Conservation (phyloP, 2,329 filamentous ascomycete species). For the Curvularia eragrostidis region DNA sequence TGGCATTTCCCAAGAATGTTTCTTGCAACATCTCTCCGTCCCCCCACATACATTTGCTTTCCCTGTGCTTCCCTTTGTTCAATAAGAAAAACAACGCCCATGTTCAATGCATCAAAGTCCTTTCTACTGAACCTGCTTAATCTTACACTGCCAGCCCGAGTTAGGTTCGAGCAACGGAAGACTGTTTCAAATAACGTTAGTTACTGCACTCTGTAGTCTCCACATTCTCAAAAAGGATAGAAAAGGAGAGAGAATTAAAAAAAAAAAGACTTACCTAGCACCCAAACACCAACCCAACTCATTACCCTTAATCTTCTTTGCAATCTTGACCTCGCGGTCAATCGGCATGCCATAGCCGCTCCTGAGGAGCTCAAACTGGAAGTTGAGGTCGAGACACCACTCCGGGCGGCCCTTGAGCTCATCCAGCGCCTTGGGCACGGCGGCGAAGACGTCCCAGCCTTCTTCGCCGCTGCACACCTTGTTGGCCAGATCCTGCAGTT, state of each 20-base stretch:
- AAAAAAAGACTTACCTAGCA: constrained; percentile 72
- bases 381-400: constrained; percentile 93
- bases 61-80: too few species aligned
- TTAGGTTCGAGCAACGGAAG: constrained; percentile 80
- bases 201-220: constrained; percentile 5
- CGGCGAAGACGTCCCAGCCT: constrained; percentile 81
- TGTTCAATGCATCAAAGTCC: not conserved
- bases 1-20: too few species aligned
- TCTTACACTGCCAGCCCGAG: constrained; percentile 89
- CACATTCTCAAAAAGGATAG: too few species aligned
- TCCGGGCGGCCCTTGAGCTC: constrained; percentile 85
- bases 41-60: too few species aligned
- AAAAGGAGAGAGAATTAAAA: too few species aligned
- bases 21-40: too few species aligned
- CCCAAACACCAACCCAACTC: constrained; percentile 98
- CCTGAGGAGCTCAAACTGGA: constrained; percentile 91
- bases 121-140: constrained; percentile 68
- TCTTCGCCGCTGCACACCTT: constrained; percentile 82
- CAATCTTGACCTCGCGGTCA: constrained; percentile 93
- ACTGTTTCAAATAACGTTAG: constrained; percentile 63
- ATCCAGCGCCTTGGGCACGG: constrained; percentile 76
- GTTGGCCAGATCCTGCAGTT: constrained; percentile 83
- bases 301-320: constrained; percentile 98
- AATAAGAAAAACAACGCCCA: not conserved
- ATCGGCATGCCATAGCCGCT: constrained; percentile 98